Evolutionary conservation across 192 early-diverging fungal genomes (phyloP), one percentile per base, ranked within the genome.

Genomic region (Backusella luteola): DNA sequence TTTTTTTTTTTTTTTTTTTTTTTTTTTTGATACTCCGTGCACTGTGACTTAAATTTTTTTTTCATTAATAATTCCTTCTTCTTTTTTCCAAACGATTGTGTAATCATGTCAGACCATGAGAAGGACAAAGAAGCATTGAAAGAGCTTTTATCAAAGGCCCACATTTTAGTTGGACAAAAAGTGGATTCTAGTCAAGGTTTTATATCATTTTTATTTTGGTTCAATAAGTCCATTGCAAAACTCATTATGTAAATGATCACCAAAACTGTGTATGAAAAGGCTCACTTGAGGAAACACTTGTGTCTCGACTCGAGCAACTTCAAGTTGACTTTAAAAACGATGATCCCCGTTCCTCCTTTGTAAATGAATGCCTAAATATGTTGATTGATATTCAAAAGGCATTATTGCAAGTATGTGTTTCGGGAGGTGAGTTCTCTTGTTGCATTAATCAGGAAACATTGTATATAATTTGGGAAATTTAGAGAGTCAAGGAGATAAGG

Each of bases 361-460:
- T 78, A 41, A 66, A 41, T 3, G 34, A 73, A 32, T 78, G 77
- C 35, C 56, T 78, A 53, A 44, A 52, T 15, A 26, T 69, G 7
- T 68, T 78, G 49, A 52, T 67, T 56, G 29, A 56, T n/a, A 78
- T 78, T 38, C 77, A 78, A 70, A 49, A 41, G 12, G 34, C 38
- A 2, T 42, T 75, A 42, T 66, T 75, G 26, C 38, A n/a, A 32
- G 73, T 75, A 8, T 44, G 56, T 34, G 21, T 39, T 42, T 59
- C 71, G 12, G 73, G 77, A 73, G 49, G 49, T 78, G 34, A 70
- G 56, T 41, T 66, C 17, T 21, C 32, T 32, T 32, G 32, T 67
- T n/a, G 46, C 32, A 69, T 67, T 21, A 42, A 9, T 23, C 1
- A 9, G 21, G 38, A 17, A 39, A 69, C 8, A 49, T 11, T 35